A percentile compares a stretch with the other conserved stretches of the same genome.
These are phyloP conservation scores for Aureobasidium mangrovei DNA, from an alignment of 2,329 filamentous ascomycete genomes.

Conservation along the genomic window DNA sequence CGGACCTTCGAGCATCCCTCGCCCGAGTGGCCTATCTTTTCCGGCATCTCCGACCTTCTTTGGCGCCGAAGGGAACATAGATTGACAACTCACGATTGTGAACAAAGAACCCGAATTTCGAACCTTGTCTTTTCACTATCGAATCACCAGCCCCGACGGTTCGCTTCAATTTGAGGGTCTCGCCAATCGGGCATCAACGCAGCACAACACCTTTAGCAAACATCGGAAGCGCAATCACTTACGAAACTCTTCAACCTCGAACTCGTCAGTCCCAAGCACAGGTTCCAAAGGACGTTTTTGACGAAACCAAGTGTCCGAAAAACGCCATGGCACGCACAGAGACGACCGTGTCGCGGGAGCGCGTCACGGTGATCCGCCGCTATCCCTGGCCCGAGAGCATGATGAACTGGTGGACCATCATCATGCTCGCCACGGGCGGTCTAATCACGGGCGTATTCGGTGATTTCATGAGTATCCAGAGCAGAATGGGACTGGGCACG, in stretches of 20 bases:
- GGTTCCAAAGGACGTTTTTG: no score
- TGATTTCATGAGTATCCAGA: slow-evolving; percentile 51
- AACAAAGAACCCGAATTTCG: no score
- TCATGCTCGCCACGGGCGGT: slow-evolving; percentile 50
- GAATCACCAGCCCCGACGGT: no score
- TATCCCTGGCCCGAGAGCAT: slow-evolving; percentile 59
- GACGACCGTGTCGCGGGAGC: slow-evolving; percentile 1
- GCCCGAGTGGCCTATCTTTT: neutral
- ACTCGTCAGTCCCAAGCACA: no score
- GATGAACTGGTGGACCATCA: slow-evolving; percentile 56
- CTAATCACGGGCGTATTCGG: slow-evolving; percentile 52
- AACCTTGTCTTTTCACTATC: no score
- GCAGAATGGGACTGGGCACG: slow-evolving; percentile 45
- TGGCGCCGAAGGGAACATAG: no score
- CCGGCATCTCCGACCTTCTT: no score
- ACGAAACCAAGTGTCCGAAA: neutral
- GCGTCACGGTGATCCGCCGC: neutral
- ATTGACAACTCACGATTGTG: no score
- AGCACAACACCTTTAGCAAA: neutral
- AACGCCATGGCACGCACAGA: slow-evolving; percentile 10
- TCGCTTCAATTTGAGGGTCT: no score
- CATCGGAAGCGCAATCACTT: neutral
- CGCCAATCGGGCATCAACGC: no score
- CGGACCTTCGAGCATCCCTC: no score
- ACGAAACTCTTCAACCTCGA: no score